Conservation (phyloP, 345 rosid species). For the Lepidium didymum region DNA sequence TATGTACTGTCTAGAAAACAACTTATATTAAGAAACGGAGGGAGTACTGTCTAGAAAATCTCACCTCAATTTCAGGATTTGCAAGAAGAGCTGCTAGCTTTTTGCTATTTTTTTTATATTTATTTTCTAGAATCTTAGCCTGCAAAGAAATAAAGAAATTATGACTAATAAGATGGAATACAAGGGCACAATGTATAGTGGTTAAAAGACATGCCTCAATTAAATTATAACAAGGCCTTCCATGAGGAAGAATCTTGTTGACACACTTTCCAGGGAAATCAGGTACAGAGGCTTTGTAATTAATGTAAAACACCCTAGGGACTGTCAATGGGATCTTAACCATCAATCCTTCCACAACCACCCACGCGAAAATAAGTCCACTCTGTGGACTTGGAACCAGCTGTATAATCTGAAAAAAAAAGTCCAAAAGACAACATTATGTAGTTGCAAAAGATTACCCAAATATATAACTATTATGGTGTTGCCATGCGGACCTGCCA, state of each 20-base stretch:
- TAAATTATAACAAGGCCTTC: constrained; percentile 60
- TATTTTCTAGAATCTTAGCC: constrained; percentile 67
- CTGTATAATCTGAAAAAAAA: constrained; percentile 80
- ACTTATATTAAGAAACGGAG: too few relatives aligned
- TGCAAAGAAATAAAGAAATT: constrained; percentile 24
- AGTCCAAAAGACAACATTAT: neutral
- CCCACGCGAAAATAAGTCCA: constrained; percentile 81
- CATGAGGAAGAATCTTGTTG: constrained; percentile 83
- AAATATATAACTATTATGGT: constrained; percentile 7
- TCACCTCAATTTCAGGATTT: constrained; percentile 91
- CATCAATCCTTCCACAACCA: constrained; percentile 88
- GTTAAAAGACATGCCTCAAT: constrained; percentile 53
- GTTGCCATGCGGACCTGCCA: constrained; percentile 61
- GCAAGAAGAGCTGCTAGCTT: constrained; percentile 82
- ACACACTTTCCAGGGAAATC: constrained; percentile 78
- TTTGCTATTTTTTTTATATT: constrained; percentile 58
- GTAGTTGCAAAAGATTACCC: constrained; percentile 18
- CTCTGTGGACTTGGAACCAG: constrained; percentile 51
- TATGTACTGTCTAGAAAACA: too few relatives aligned
- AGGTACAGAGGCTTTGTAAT: constrained; percentile 53
- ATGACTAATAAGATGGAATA: constrained; percentile 6
- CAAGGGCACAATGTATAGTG: neutral
- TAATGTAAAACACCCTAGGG: constrained; percentile 79
- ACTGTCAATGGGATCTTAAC: constrained; percentile 70
- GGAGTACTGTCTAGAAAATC: neutral